phyloP scores from a whole-genome alignment of 2,329 filamentous ascomycete genomes.

The Aspergillus spinulosporus region DNA sequence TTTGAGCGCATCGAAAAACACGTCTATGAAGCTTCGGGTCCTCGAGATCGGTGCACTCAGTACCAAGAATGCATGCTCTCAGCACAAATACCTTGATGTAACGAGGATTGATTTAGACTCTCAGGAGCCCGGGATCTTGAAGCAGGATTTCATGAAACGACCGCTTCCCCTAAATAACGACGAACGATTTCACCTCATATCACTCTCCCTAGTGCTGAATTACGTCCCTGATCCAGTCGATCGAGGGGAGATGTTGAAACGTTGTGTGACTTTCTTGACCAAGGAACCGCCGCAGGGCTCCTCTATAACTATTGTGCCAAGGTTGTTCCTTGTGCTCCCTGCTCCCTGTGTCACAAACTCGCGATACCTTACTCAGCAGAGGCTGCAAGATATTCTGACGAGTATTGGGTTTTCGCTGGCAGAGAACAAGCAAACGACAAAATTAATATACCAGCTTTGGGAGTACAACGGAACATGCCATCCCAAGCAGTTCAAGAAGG shows the following conservation, averaged over 20 bases:
- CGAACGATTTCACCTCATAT: slow-evolving; percentile 83
- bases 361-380: slow-evolving; percentile 75
- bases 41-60: slow-evolving; percentile 90
- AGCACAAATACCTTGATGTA: slow-evolving; percentile 68
- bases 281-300: slow-evolving; percentile 20
- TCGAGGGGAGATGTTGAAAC: slow-evolving; percentile 81
- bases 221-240: slow-evolving; percentile 77
- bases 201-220: slow-evolving; percentile 88
- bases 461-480: slow-evolving; percentile 45
- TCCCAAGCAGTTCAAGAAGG: slow-evolving; percentile 62
- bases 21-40: slow-evolving; percentile 56
- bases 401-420: slow-evolving; percentile 70
- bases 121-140: slow-evolving; percentile 71
- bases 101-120: slow-evolving; percentile 88
- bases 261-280: slow-evolving; percentile 70
- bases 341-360: slow-evolving; percentile 87
- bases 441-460: slow-evolving; percentile 91
- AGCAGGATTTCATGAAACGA: slow-evolving; percentile 93
- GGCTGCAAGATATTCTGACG: slow-evolving; percentile 71
- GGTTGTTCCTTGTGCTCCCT: slow-evolving; percentile 85
- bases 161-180: slow-evolving; percentile 63
- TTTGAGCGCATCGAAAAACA: slow-evolving; percentile 26
- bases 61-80: slow-evolving; percentile 79
- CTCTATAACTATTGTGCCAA: slow-evolving; percentile 42
- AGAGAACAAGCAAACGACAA: slow-evolving; percentile 72